Evolutionary conservation across 2,329 filamentous ascomycete species (phyloP), one percentile per base, ranked within the genome.

Genomic region (Sarocladium kiliense): DNA sequence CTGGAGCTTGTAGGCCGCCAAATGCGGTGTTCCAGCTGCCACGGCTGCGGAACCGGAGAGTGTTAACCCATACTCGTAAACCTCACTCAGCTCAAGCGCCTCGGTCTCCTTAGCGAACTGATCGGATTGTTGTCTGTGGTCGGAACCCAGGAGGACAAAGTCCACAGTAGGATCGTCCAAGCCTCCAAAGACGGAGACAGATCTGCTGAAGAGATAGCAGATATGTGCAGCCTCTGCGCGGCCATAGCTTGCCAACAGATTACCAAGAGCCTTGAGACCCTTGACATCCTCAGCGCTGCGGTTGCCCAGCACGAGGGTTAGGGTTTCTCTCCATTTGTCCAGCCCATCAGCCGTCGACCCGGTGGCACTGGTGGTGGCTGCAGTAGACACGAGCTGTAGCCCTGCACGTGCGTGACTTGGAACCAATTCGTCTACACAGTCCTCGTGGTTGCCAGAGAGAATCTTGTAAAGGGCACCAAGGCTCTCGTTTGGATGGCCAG

Each of bases 401-500:
- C 94, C 94, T 57, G 93, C 92, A 41, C 95, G 84, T 18, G 94
- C 94, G 61, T 95, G 96, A 2, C 88, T 87, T 4, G 94, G 92
- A 1, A 99, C 94, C 55, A 99, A 85, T 69, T 97, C 92, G 68
- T 99, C 94, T 16, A 97, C 86, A 61, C 91, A 95, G 63, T 99
- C 94, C 60, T 97, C 92, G 56, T 88, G 84, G 66, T 97, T 99
- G 0, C 94, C 93, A 23, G 92, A 94, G 58, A 99, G 86, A 1
- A 97, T 86, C 66, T 96, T 91, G 69, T 99, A 99, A 3, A 99
- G 74, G 0, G 93, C 91, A 27, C 93, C 92, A 45, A 99, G 77
- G 2, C 93, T 89, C 69, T 97, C 89, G 54, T 91, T 91, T 62
- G 88, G 89, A 54, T 86, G 84, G 2, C 89, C 85, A 3, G 86